Evolutionary conservation across 2,329 filamentous ascomycete genomes (phyloP), one percentile per base, ranked within the genome.

Genomic region (Teratosphaeria gauchensis): DNA sequence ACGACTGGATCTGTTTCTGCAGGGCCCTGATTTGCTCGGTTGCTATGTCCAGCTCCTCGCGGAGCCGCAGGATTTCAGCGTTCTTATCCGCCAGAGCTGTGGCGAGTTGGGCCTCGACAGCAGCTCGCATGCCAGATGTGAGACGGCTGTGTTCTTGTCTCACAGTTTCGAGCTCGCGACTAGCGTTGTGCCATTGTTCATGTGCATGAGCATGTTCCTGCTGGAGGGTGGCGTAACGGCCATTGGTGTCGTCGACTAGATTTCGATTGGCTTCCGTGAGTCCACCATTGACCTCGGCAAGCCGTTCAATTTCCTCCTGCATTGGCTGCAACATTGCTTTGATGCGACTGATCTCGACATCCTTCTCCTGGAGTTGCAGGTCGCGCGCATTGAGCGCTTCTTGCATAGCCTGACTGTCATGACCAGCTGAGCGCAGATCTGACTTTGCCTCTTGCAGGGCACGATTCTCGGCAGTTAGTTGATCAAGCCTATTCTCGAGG

Each of bases 381-480:
- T 88, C 84, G 70, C 86, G 83, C 70, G 84, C 82, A 61, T 88
- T 76, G 48, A 86, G 75, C 11, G 80, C 79, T 65, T 82, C 80
- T 55, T 73, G 71, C 30, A 78, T 69, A 0, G 74, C 69, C 52
- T 76, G 72, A 61, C 81, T 79, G 66, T 87, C 87, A 53, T 58
- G 60, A 31, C 57, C 60, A 38, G 54, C 54, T 51, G 63, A 55
- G n/a, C 52, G 53, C 6, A 57, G 56, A 24, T 59, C 64, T 19
- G 52, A 56, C 52, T 59, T 61, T 8, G 89, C 87, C 54, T 92
- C 87, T 66, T 84, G 81, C 31, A 99, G 84, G 62, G 84, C 78
- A 58, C 87, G 85, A 71, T 97, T 97, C 73, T 99, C 92, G 24
- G 87, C 85, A 48, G 88, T 79, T 64, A 99, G 80, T 73, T 92